A percentile compares a stretch with the other conserved stretches of the same genome.
phyloP scores from a whole-genome alignment of 2,329 filamentous ascomycete species.

The Paramyrothecium sp. region DNA sequence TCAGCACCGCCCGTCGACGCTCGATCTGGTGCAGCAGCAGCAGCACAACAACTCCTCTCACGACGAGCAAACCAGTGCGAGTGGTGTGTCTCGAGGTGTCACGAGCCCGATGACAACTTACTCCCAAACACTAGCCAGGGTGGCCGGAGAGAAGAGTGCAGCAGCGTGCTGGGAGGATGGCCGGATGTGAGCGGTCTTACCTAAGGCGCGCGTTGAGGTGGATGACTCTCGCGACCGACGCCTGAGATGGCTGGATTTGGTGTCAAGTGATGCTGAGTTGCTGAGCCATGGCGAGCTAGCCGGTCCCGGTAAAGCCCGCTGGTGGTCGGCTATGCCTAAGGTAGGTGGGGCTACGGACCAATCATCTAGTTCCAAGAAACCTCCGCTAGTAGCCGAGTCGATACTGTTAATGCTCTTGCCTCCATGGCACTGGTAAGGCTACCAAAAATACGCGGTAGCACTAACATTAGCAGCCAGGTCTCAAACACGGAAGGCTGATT shows the following conservation, averaged over 20 bases:
- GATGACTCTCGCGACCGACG: constrained; percentile 17
- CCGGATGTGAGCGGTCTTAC: constrained; percentile 25
- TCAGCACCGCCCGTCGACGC: background rate
- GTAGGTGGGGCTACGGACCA: constrained; percentile 14
- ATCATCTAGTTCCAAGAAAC: constrained; percentile 11
- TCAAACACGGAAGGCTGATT: no score
- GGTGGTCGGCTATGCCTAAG: constrained; percentile 6
- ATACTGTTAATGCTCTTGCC: no score
- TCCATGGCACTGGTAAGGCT: no score
- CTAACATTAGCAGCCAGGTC: no score
- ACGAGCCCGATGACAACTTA: background rate
- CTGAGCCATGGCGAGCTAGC: constrained; percentile 12
- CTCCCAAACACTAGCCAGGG: constrained; percentile 1
- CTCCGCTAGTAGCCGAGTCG: background rate
- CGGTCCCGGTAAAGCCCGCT: constrained; percentile 25
- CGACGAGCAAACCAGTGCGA: background rate
- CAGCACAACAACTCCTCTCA: constrained; percentile 2
- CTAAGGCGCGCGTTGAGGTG: constrained; percentile 20
- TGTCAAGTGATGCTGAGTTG: constrained; percentile 27
- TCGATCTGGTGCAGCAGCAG: constrained; percentile 9
- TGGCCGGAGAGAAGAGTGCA: background rate
- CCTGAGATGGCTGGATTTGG: constrained; percentile 28
- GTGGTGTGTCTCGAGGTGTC: background rate
- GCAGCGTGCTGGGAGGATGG: constrained; percentile 10
- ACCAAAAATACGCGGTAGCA: no score